Conservation (phyloP, 768 basidiomycete genomes). For the Lactarius vividus region DNA sequence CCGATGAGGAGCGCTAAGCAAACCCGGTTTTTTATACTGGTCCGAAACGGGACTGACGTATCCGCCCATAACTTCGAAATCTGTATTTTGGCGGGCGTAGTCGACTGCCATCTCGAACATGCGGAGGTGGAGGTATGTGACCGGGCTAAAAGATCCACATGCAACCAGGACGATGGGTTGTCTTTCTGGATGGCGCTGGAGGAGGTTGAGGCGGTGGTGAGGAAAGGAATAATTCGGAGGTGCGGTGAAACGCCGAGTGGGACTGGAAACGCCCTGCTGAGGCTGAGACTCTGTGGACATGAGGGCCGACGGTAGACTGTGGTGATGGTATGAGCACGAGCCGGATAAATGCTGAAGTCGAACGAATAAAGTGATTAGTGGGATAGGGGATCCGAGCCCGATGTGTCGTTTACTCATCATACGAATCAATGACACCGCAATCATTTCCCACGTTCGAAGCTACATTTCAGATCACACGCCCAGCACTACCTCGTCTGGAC, state of each 20-base stretch:
- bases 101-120: constrained; percentile 99
- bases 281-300: constrained; percentile 11
- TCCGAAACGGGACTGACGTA: constrained; percentile 97
- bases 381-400: constrained; percentile 5
- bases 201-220: constrained; percentile 56
- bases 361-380: constrained; percentile 1
- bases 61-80: constrained; percentile 92
- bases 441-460: constrained; percentile 2
- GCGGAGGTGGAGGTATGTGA: constrained; percentile 95
- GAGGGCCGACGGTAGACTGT: constrained; percentile 13
- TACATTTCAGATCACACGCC: neutral
- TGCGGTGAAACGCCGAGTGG: constrained; percentile 46
- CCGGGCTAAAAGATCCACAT: constrained; percentile 96
- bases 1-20: constrained; percentile 87
- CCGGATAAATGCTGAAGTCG: neutral
- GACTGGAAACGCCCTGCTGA: neutral
- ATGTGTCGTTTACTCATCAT: neutral
- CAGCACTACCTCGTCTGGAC: neutral
- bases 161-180: constrained; percentile 93
- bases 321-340: neutral
- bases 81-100: constrained; percentile 86
- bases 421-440: neutral
- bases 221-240: constrained; percentile 69
- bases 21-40: constrained; percentile 93
- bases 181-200: constrained; percentile 60